Evolutionary conservation across 805 yeast genomes (phyloP).

Genomic region (Wickerhamiella azyma): DNA sequence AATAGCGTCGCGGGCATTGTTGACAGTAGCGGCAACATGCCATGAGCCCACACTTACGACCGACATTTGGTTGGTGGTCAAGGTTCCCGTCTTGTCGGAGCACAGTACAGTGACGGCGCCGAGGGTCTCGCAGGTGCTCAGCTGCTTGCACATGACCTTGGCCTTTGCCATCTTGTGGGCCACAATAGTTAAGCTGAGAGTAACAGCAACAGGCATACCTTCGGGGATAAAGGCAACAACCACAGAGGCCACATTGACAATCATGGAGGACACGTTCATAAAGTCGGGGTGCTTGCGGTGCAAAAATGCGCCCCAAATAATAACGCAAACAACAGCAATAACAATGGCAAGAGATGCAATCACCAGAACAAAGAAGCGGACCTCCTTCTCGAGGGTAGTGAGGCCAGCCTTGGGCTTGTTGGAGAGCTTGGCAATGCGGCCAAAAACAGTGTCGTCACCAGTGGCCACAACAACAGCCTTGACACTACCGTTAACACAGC

Average conservation of each 20-base stretch:
- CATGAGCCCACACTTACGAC: slow-evolving; percentile 7
- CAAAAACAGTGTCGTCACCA: slow-evolving; percentile 77
- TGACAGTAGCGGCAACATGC: not conserved
- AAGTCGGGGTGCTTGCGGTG: slow-evolving; percentile 79
- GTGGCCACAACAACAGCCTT: slow-evolving; percentile 82
- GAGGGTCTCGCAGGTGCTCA: slow-evolving; percentile 39
- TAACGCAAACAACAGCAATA: slow-evolving; percentile 70
- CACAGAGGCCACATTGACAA: slow-evolving; percentile 54
- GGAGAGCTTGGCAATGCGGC: slow-evolving; percentile 89
- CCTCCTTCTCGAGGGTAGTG: slow-evolving; percentile 30
- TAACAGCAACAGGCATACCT: slow-evolving; percentile 90
- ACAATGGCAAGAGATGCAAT: slow-evolving; percentile 50
- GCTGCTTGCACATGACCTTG: slow-evolving; percentile 34
- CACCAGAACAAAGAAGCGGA: slow-evolving; percentile 19
- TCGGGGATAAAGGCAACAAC: slow-evolving; percentile 98
- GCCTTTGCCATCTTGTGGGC: slow-evolving; percentile 34
- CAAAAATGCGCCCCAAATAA: slow-evolving; percentile 60
- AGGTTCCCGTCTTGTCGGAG: slow-evolving; percentile 34
- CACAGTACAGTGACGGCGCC: slow-evolving; percentile 41
- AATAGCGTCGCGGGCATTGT: not conserved
- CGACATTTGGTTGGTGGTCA: slow-evolving; percentile 34
- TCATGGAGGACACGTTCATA: slow-evolving; percentile 71
- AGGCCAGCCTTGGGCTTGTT: slow-evolving; percentile 89
- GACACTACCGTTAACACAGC: slow-evolving; percentile 90
- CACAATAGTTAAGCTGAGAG: slow-evolving; percentile 79